Conservation (phyloP, 176 grass and related monocot species). For the Zoysia japonica region DNA sequence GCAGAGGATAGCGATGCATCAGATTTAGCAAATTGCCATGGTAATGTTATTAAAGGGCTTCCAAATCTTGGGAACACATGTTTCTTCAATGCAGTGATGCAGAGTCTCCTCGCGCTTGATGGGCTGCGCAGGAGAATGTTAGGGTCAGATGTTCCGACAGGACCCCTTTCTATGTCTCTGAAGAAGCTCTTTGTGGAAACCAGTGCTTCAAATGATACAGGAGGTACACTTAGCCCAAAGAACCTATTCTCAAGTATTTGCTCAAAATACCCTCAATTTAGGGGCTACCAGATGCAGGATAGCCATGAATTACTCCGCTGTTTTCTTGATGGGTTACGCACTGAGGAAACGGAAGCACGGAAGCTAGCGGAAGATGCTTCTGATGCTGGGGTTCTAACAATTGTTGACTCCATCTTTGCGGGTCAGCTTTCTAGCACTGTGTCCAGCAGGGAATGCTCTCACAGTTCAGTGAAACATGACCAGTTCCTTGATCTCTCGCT, state of each 20-base stretch:
- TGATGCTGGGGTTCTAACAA: conserved; percentile 39
- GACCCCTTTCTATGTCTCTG: conserved; percentile 68
- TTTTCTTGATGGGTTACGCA: conserved; percentile 81
- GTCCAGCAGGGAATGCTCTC: conserved; percentile 72
- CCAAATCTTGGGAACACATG: conserved; percentile 92
- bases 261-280: conserved; percentile 77
- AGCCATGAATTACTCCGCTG: conserved; percentile 93
- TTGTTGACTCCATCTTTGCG: conserved; percentile 81
- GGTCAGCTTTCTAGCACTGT: conserved; percentile 89
- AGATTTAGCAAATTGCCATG: conserved; percentile 32
- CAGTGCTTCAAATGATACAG: conserved; percentile 58
- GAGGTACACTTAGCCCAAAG: conserved; percentile 72
- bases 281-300: conserved; percentile 91
- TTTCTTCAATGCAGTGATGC: conserved; percentile 92
- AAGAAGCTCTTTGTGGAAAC: conserved; percentile 86
- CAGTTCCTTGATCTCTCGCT: conserved; percentile 89
- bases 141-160: conserved; percentile 50
- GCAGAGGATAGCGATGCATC: conserved; percentile 18
- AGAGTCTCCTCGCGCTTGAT: conserved; percentile 78
- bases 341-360: conserved; percentile 63
- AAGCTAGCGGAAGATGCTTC: conserved; percentile 51
- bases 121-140: conserved; percentile 68
- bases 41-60: conserved; percentile 69
- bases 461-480: conserved; percentile 79
- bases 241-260: conserved; percentile 83